Evolutionary conservation across 2,329 filamentous ascomycete genomes (phyloP).

Genomic region (Alternaria arborescens): DNA sequence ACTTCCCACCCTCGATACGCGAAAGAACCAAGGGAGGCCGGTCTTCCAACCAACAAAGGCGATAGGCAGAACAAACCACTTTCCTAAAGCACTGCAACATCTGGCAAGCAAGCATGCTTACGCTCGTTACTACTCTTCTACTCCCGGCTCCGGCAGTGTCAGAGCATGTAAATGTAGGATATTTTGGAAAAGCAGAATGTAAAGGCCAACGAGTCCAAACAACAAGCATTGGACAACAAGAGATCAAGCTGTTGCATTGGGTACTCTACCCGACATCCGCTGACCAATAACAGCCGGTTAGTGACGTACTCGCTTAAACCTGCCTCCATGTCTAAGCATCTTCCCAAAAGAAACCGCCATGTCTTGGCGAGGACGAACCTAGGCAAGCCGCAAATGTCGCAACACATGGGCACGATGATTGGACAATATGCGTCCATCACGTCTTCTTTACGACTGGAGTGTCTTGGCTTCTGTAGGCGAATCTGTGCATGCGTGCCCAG

Average conservation of each 20-base stretch:
- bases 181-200: background rate
- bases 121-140: too few species aligned
- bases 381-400: constrained; percentile 6
- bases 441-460: background rate
- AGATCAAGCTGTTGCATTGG: background rate
- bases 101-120: too few species aligned
- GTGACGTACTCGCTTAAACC: constrained; percentile 6
- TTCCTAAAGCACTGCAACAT: background rate
- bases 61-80: background rate
- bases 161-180: background rate
- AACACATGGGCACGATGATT: constrained; percentile 16
- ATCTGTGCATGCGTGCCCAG: background rate
- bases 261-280: background rate
- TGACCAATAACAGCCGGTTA: background rate
- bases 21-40: too few species aligned
- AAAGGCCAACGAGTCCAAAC: background rate
- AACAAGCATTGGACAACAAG: background rate
- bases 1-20: too few species aligned
- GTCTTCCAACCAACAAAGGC: background rate
- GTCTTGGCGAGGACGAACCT: constrained; percentile 1
- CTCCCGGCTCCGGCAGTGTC: too few species aligned
- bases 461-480: constrained; percentile 1
- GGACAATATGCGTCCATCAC: background rate
- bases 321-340: background rate
- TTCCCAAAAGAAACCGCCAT: background rate